Conservation (phyloP, 2,329 filamentous ascomycete species). For the Trichoderma afroharzianum region DNA sequence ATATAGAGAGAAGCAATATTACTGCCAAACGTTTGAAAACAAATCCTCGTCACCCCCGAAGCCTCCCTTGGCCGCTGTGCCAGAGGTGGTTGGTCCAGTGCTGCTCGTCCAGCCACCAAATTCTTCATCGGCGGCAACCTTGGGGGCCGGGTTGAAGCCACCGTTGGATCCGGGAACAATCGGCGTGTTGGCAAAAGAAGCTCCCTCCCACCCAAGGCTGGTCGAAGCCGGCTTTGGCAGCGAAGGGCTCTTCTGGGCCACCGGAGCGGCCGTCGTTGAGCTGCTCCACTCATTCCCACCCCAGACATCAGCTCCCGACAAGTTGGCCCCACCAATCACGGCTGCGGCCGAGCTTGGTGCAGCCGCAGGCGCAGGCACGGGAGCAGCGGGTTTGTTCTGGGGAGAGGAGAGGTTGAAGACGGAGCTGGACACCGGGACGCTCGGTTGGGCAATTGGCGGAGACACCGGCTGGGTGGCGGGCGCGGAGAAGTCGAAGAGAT, state of each 20-base stretch:
- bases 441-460: constrained; percentile 38
- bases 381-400: constrained; percentile 43
- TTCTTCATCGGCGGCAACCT: constrained; percentile 85
- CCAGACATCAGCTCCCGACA: constrained; percentile 69
- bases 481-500: constrained; percentile 75
- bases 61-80: constrained; percentile 53
- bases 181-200: constrained; percentile 54
- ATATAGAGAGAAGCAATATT: constrained; percentile 19
- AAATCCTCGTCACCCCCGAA: constrained; percentile 75
- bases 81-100: constrained; percentile 43
- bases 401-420: constrained; percentile 76
- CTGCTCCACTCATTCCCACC: constrained; percentile 78
- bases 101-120: constrained; percentile 93
- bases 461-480: constrained; percentile 46
- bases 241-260: constrained; percentile 61
- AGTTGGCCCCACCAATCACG: constrained; percentile 38
- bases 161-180: constrained; percentile 61
- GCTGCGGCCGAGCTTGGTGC: constrained; percentile 32
- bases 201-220: constrained; percentile 60
- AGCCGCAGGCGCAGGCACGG: constrained; percentile 31
- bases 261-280: constrained; percentile 36
- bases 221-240: constrained; percentile 44
- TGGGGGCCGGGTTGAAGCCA: constrained; percentile 61
- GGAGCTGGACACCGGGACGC: constrained; percentile 50
- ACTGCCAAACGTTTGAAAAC: constrained; percentile 96